These are phyloP conservation scores for Acarospora socialis DNA, from an alignment of 2,329 filamentous ascomycete species.

Conservation along the genomic window DNA sequence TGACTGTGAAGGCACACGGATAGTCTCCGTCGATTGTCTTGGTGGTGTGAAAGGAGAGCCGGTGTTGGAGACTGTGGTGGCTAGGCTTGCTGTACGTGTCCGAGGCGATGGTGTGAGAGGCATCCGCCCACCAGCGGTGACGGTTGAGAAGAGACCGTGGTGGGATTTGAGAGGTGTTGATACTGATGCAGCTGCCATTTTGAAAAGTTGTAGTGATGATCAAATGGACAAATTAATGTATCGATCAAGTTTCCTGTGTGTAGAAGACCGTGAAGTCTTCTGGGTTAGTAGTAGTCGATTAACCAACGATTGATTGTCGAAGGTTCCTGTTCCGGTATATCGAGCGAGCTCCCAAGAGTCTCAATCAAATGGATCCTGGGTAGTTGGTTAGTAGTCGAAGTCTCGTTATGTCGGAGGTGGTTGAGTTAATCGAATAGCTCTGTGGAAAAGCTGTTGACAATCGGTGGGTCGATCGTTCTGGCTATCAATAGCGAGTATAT, in stretches of 20 bases:
- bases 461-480: conserved; percentile 22
- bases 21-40: conserved; percentile 41
- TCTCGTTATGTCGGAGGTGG: conserved; percentile 19
- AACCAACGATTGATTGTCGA: conserved; percentile 20
- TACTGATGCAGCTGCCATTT: conserved; percentile 71
- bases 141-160: conserved; percentile 77
- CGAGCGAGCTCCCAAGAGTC: conserved; percentile 22
- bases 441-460: conserved; percentile 19
- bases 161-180: conserved; percentile 93
- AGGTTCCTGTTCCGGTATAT: conserved; percentile 18
- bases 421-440: conserved; percentile 20
- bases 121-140: conserved; percentile 87
- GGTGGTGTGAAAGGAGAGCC: conserved; percentile 67
- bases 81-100: conserved; percentile 37
- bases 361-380: conserved; percentile 26
- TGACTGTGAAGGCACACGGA: conserved; percentile 47
- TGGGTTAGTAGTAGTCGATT: conserved; percentile 23
- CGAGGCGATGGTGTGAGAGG: conserved; percentile 86
- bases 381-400: conserved; percentile 20
- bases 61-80: conserved; percentile 35
- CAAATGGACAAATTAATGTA: conserved; percentile 37
- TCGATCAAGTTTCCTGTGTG: conserved; percentile 24
- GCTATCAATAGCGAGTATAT: conserved; percentile 6
- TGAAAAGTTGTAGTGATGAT: conserved; percentile 23
- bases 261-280: conserved; percentile 17